Evolutionary conservation across 768 basidiomycete species (phyloP), one percentile per base, ranked within the genome.

Genomic region (Hygrocybe punicea): DNA sequence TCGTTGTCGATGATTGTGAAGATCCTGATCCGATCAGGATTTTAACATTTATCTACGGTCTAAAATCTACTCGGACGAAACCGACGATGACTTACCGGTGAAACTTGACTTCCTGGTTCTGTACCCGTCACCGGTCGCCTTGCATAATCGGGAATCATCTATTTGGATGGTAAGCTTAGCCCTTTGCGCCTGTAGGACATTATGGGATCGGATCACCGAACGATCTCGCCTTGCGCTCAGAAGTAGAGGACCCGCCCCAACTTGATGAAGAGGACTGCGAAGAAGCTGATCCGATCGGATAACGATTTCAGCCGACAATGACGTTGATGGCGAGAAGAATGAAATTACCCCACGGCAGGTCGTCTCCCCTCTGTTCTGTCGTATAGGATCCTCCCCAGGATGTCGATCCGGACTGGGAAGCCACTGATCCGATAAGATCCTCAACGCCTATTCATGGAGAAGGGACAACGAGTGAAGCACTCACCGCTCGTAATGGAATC

Each of bases 71-170:
- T 29, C 4, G 29, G 8, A 29, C 29, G 8, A 17, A n/a, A n/a
- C n/a, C n/a, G 16, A 16, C 6, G 35, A 19, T 17, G 11, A 52
- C 29, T 19, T 34, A 52, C 51, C 51, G 14, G 36, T 21, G 14
- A 52, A 52, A 35, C 51, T 52, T 5, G 51, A n/a, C 21, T 52
- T 52, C 36, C 51, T 36, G 17, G 51, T 35, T 35, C 51, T 33
- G 6, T 13, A 7, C 4, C 51, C 34, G 11, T 52, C 35, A 4
- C 14, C 10, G 17, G 3, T 17, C n/a, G 34, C 23, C 21, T 24
- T 47, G n/a, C 4, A 47, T 23, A 23, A 52, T 21, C 34, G 36
- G 17, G 19, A 34, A 16, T 52, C 34, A 37, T 52, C 51, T 52
- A 34, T 21, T 23, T 4, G 17, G 3, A 35, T 10, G 13, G 14